Evolutionary conservation across 2,329 filamentous ascomycete species (phyloP), one percentile per base, ranked within the genome.

Genomic region (Sclerotinia glacialis): DNA sequence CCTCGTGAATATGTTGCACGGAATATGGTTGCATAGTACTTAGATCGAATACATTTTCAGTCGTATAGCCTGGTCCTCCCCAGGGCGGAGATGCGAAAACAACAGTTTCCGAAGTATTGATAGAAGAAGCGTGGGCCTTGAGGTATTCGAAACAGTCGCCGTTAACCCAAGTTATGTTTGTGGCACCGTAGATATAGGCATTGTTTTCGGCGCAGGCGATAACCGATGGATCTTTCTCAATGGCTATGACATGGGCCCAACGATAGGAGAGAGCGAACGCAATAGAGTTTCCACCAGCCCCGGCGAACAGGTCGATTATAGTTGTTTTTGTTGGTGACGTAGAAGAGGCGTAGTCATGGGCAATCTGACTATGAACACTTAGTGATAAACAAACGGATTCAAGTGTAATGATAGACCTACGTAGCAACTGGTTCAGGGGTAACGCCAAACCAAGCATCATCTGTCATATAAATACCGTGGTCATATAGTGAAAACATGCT

Each of bases 381-480:
- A 66, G 62, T 42, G 53, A 28, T 28, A 3, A 18, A 50, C 7
- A 9, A 9, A 52, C 42, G 54, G 21, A 66, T 58, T 26, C 14
- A n/a, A 31, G 31, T 55, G 44, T 59, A 52, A 40, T 23, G 12
- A 37, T 31, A 26, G 42, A 79, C 83, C 74, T 81, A 95, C 91
- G 84, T 87, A 68, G 95, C 95, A 37, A 99, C 86, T 5, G 91
- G 90, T 77, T 99, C 94, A 18, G 95, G 93, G 0, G 96, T 99
- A 9, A 98, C 93, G 65, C 93, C 95, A 77, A 95, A 99, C 95
- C 95, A 99, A 64, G 93, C 90, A 79, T 94, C 89, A 76, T 96
- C 89, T 0, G 96, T 99, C 83, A 99, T 87, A 82, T 88, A 89
- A 71, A 99, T 85, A 65, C 93, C 94, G 67, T 93, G 85, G 76